Evolutionary conservation across 345 rosid species (phyloP), one percentile per base, ranked within the genome.

Genomic region (Chamaenerion angustifolium): DNA sequence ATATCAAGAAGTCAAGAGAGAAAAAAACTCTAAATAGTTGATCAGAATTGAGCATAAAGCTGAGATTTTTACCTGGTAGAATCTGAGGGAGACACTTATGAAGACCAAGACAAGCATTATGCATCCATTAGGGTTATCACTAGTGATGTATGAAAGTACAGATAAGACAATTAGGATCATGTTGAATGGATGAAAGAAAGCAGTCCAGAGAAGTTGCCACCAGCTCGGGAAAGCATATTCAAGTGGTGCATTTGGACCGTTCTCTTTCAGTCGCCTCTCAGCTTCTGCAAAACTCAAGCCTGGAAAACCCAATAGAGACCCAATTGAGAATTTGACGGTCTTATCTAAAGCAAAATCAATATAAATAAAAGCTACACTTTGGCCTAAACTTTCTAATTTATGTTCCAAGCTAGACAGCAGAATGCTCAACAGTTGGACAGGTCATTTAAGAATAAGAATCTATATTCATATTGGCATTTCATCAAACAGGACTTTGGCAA

Each of bases 201-300:
- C 83, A 46, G 43, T 68, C 85, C 90, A 78, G 15, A 79, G 72
- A 59, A 78, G 80, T 49, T 72, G 64, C 81, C 85, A 74, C 73
- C 85, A 78, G 43, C 71, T 74, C 10, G 76, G 81, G 52, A 70
- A 82, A 40, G 43, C 45, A 45, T 68, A 58, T 45, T 70, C 71
- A 14, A 68, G 54, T 19, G 90, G 85, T 57, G 72, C 57, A 63
- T 78, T 82, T 42, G 79, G 83, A 18, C 90, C 83, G 52, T 70
- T 72, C 70, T 74, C 85, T 61, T 51, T 78, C 56, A 82, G 21
- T 72, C 85, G 72, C 70, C 67, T 72, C 46, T 76, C 83, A 21
- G 85, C 90, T 69, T 82, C 90, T 14, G 71, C 56, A 56, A 82
- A 82, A 68, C 90, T 76, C 68, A 82, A 64, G 41, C 90, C 90